Percentiles rank a stretch among this genome's conserved stretches.
These are phyloP conservation scores for Blastobotrys robertii DNA, from an alignment of 805 yeast species.

Conservation along the genomic window DNA sequence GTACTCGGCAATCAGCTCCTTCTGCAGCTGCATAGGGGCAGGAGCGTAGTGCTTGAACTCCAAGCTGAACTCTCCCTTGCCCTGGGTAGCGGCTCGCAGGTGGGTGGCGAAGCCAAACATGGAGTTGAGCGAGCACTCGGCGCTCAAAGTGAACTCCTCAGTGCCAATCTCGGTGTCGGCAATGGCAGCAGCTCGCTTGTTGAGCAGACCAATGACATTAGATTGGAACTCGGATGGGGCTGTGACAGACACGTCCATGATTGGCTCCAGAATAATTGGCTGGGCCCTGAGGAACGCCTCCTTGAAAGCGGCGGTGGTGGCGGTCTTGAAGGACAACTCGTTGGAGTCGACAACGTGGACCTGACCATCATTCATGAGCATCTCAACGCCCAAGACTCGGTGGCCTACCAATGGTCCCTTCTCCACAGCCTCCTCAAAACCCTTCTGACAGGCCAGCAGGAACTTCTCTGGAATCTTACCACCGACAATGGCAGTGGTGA, in stretches of 20 bases:
- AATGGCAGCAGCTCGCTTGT: slow-evolving; percentile 86
- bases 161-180: slow-evolving; percentile 88
- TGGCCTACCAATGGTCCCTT: slow-evolving; percentile 97
- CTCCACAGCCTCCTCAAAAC: slow-evolving; percentile 88
- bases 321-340: slow-evolving; percentile 90
- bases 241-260: slow-evolving; percentile 85
- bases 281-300: slow-evolving; percentile 77
- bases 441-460: slow-evolving; percentile 87
- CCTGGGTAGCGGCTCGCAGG: slow-evolving; percentile 94
- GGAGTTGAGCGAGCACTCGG: slow-evolving; percentile 93
- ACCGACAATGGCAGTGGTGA: slow-evolving; percentile 85
- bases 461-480: slow-evolving; percentile 96
- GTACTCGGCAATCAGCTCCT: slow-evolving; percentile 76
- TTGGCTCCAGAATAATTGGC: slow-evolving; percentile 91
- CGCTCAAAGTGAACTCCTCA: slow-evolving; percentile 87
- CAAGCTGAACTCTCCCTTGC: slow-evolving; percentile 95
- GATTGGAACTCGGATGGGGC: slow-evolving; percentile 98
- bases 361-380: slow-evolving; percentile 95
- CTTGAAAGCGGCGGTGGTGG: slow-evolving; percentile 84
- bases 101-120: slow-evolving; percentile 96
- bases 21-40: slow-evolving; percentile 83
- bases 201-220: slow-evolving; percentile 77
- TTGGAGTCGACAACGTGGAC: slow-evolving; percentile 96
- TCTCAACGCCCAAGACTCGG: slow-evolving; percentile 81
- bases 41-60: slow-evolving; percentile 92